Base-by-base conservation (phyloP, 108 stramenopile genomes). In the Phaeodactylum tricornutum region DNA sequence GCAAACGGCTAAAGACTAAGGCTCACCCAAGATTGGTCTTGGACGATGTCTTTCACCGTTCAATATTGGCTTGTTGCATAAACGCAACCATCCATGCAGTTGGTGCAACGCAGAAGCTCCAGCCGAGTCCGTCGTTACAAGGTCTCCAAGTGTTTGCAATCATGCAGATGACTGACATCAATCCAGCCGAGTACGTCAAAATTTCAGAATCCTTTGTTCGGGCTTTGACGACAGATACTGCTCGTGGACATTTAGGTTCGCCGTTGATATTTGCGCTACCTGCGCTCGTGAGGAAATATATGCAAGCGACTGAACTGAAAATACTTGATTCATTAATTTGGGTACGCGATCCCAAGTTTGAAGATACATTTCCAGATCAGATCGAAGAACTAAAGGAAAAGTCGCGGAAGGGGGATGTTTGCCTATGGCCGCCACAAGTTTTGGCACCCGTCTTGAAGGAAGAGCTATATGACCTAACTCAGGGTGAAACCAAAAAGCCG, bases 131-230 rank as follows among this genome's bases (percentile, higher is more conserved):
- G 19, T 11, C 17, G 16, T 16, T 37, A 35, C 32, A 52, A 35
- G 7, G 29, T 21, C 19, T 43, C 17, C 12, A 23, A 54, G 14
- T 62, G 32, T 37, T 34, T 12, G 12, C 34, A 16, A 21, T 61
- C 27, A 39, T 71, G 32, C 20, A 48, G 20, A 25, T 59, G 1
- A 43, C 27, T 17, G 56, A 58, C 27, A 44, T 33, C 29, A 54
- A 28, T 41, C 47, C 69, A 17, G 64, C 59, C 53, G 36, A 58
- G 11, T 60, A 40, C 52, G 29, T 71, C 28, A 71, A 71, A 31
- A 50, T 71, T 6, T 60, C 50, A 11, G 69, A 71, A 29, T 40
- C 48, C 21, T 61, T 71, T 28, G 4, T 54, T 12, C 57, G 68
- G 3, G 56, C 57, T 16, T 15, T 59, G 25, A 41, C 14, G n/a